Percentiles rank a stretch among this genome's conserved stretches.
Evolutionary conservation across 441 rosid species (phyloP).

Genomic region (Erodium texanum): DNA sequence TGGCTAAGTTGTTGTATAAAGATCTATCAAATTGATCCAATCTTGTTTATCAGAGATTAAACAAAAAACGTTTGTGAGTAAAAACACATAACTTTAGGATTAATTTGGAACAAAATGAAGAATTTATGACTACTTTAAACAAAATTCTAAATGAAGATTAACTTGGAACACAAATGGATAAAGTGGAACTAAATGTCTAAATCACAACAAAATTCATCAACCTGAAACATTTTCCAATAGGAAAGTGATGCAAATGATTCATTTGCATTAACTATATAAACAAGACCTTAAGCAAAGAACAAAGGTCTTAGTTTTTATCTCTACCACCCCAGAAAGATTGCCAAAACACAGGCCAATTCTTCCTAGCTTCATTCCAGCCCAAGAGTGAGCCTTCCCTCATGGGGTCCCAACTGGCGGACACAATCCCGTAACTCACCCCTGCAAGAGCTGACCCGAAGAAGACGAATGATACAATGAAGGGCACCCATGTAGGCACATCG

Average conservation of each 20-base stretch:
- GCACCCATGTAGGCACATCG: slow-evolving; percentile 81
- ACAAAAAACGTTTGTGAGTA: too few relatives aligned
- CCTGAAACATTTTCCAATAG: too few relatives aligned
- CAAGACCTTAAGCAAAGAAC: background rate
- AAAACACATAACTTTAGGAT: too few relatives aligned
- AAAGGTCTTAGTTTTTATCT: slow-evolving; percentile 30
- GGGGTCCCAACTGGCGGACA: slow-evolving; percentile 93
- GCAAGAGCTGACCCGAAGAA: slow-evolving; percentile 72
- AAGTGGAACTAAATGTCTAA: too few relatives aligned
- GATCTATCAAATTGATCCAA: too few relatives aligned
- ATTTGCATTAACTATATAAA: background rate
- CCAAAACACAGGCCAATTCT: slow-evolving; percentile 93
- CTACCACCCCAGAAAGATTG: slow-evolving; percentile 61
- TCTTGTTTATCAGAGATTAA: too few relatives aligned
- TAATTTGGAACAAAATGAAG: too few relatives aligned
- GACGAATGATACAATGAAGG: slow-evolving; percentile 67
- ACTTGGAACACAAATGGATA: too few relatives aligned
- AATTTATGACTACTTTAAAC: background rate
- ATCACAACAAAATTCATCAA: background rate
- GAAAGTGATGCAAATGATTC: background rate
- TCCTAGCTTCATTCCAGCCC: slow-evolving; percentile 89
- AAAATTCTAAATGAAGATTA: background rate
- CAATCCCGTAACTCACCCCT: slow-evolving; percentile 83
- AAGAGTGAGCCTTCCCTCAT: slow-evolving; percentile 71
- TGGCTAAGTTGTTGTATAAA: too few relatives aligned